These are phyloP conservation scores for Ophiosphaerella narmari DNA, from an alignment of 2,329 filamentous ascomycete genomes.

Conservation along the genomic window DNA sequence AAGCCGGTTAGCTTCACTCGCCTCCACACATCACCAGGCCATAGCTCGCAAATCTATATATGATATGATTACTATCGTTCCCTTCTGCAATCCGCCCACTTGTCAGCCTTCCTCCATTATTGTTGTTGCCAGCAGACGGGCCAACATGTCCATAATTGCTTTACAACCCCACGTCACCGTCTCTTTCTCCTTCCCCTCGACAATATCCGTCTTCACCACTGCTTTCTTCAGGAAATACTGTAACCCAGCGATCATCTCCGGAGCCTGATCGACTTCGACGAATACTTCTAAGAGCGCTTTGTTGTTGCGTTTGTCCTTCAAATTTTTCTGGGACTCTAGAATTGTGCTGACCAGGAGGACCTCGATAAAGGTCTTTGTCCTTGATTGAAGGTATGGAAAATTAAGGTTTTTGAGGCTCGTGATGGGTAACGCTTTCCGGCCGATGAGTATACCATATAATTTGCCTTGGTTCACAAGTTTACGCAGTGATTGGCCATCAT, in stretches of 20 bases:
- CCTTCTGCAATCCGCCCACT: neutral
- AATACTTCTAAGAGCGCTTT: slow-evolving; percentile 69
- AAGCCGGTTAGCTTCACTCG: slow-evolving; percentile 6
- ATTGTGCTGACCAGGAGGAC: slow-evolving; percentile 78
- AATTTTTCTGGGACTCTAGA: slow-evolving; percentile 63
- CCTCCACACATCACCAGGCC: slow-evolving; percentile 3
- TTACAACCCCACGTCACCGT: slow-evolving; percentile 53
- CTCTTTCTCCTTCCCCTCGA: slow-evolving; percentile 56
- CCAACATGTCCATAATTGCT: slow-evolving; percentile 45
- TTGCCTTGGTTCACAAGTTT: slow-evolving; percentile 71
- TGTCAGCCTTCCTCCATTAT: slow-evolving; percentile 46
- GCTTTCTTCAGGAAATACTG: slow-evolving; percentile 80
- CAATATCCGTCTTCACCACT: slow-evolving; percentile 67
- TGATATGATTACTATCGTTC: neutral
- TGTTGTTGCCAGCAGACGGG: slow-evolving; percentile 37
- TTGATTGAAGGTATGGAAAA: slow-evolving; percentile 75
- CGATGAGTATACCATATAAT: slow-evolving; percentile 67
- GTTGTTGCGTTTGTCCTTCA: slow-evolving; percentile 56
- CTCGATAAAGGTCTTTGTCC: slow-evolving; percentile 79
- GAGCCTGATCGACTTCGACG: slow-evolving; percentile 64
- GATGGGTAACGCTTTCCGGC: slow-evolving; percentile 63
- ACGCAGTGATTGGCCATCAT: slow-evolving; percentile 56
- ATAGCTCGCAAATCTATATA: neutral
- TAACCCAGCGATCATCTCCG: slow-evolving; percentile 72
- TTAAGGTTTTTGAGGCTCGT: slow-evolving; percentile 71